A percentile compares a stretch with the other conserved stretches of the same genome.
Conservation (phyloP, 441 rosid species). For the Jatropha multifida region DNA sequence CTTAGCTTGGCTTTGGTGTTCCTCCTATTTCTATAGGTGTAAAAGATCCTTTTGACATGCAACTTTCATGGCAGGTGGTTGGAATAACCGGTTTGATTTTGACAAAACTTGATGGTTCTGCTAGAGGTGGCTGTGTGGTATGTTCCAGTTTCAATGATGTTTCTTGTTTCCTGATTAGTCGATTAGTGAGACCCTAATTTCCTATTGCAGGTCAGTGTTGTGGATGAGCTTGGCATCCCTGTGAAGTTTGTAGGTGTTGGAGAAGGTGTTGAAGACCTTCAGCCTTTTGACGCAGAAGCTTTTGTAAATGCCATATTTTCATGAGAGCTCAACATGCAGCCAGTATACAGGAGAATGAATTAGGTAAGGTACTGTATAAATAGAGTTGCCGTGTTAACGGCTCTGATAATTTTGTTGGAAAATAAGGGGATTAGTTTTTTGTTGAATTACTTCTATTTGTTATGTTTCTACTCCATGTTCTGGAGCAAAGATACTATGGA, state of each 20-base stretch:
- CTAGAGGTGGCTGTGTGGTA: conserved; percentile 99
- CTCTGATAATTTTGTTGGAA: not conserved
- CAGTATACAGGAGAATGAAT: not conserved
- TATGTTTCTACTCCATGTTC: not conserved
- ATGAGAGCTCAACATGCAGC: conserved; percentile 31
- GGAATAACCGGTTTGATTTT: conserved; percentile 89
- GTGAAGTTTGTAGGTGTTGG: conserved; percentile 95
- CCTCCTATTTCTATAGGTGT: not conserved
- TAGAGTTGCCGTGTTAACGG: not conserved
- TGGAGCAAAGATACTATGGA: not conserved
- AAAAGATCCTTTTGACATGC: conserved; percentile 4
- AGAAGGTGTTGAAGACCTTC: conserved; percentile 92
- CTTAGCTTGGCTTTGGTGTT: no score
- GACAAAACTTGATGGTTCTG: conserved; percentile 95
- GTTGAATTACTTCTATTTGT: not conserved
- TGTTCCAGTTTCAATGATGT: conserved; percentile 2
- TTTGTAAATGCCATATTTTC: conserved; percentile 87
- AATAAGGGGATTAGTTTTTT: not conserved
- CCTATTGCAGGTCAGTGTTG: conserved; percentile 75
- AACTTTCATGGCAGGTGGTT: conserved; percentile 49
- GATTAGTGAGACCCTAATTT: conserved; percentile 10
- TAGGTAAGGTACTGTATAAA: not conserved
- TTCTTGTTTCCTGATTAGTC: conserved; percentile 8
- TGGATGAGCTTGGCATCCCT: conserved; percentile 94
- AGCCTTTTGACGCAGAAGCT: conserved; percentile 89